These are phyloP conservation scores for Globisporangium camurandrum DNA, from an alignment of 352 stramenopile species.

Conservation along the genomic window DNA sequence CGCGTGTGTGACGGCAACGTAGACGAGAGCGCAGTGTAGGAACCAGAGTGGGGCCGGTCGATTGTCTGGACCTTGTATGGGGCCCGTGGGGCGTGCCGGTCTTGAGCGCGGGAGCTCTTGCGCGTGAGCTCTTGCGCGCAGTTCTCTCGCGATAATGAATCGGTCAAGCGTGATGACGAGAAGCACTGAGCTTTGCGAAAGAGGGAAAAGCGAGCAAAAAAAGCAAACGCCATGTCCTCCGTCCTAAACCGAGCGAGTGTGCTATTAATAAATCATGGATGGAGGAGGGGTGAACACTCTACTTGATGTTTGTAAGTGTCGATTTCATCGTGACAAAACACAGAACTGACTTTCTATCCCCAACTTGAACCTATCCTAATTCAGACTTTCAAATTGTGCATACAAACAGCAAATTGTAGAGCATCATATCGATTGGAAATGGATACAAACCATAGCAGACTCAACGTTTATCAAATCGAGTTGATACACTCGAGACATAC, in stretches of 20 bases:
- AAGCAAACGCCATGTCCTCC: not conserved
- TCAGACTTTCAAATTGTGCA: not conserved
- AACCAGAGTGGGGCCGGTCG: not conserved
- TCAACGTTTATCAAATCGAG: no score
- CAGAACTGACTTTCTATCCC: slow-evolving; percentile 6
- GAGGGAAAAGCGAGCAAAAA: not conserved
- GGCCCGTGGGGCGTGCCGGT: not conserved
- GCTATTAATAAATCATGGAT: not conserved
- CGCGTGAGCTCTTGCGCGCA: not conserved
- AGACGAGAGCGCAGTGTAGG: not conserved
- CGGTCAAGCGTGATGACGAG: not conserved
- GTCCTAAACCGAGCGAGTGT: not conserved
- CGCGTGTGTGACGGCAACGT: not conserved
- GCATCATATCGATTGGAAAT: no score
- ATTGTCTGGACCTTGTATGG: not conserved
- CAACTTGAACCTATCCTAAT: slow-evolving; percentile 2
- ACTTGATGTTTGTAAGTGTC: not conserved
- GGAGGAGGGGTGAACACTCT: not conserved
- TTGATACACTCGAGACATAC: no score
- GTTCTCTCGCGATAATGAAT: slow-evolving; percentile 1
- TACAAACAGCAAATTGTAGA: no score
- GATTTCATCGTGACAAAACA: not conserved
- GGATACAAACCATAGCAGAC: no score
- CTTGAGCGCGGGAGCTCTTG: not conserved
- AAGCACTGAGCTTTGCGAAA: no score